A percentile compares a stretch with the other conserved stretches of the same genome.
phyloP scores from a whole-genome alignment of 2,329 filamentous ascomycete species.

The Fusarium vanettenii region DNA sequence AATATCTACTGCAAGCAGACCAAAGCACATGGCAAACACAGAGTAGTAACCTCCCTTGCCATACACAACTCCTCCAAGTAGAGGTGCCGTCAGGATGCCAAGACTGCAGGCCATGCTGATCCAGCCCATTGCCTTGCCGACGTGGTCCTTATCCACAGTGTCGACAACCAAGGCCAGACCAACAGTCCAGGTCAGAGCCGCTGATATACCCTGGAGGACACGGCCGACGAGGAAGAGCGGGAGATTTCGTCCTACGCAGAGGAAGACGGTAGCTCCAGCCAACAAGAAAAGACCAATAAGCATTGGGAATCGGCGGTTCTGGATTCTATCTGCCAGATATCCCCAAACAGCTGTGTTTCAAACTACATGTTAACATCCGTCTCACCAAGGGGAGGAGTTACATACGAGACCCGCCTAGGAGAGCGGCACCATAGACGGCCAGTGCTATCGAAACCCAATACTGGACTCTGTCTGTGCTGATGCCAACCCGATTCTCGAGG shows the following conservation, averaged over 20 bases:
- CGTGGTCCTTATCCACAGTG: conserved; percentile 45
- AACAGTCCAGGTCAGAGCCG: conserved; percentile 51
- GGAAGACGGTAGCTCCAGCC: conserved; percentile 45
- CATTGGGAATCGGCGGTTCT: conserved; percentile 49
- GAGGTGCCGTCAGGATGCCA: conserved; percentile 47
- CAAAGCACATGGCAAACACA: conserved; percentile 52
- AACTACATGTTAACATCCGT: neutral
- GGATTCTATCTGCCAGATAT: conserved; percentile 49
- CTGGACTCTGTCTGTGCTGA: conserved; percentile 44
- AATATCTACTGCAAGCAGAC: conserved; percentile 48
- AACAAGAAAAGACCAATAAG: conserved; percentile 47
- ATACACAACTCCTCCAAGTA: conserved; percentile 50
- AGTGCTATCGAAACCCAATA: conserved; percentile 52
- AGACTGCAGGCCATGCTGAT: conserved; percentile 48
- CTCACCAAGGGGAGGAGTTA: neutral
- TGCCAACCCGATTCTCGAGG: conserved; percentile 41
- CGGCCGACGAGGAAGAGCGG: conserved; percentile 49
- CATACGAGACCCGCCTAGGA: conserved; percentile 48
- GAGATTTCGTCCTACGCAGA: conserved; percentile 47
- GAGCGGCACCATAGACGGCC: conserved; percentile 48
- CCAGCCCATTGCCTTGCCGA: conserved; percentile 50
- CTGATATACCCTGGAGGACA: conserved; percentile 48
- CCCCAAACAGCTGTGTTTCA: conserved; percentile 48
- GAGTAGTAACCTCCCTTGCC: conserved; percentile 48
- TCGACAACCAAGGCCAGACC: conserved; percentile 51